Evolutionary conservation across 2,329 filamentous ascomycete genomes (phyloP).

Genomic region (Gnomoniopsis smithogilvyi): DNA sequence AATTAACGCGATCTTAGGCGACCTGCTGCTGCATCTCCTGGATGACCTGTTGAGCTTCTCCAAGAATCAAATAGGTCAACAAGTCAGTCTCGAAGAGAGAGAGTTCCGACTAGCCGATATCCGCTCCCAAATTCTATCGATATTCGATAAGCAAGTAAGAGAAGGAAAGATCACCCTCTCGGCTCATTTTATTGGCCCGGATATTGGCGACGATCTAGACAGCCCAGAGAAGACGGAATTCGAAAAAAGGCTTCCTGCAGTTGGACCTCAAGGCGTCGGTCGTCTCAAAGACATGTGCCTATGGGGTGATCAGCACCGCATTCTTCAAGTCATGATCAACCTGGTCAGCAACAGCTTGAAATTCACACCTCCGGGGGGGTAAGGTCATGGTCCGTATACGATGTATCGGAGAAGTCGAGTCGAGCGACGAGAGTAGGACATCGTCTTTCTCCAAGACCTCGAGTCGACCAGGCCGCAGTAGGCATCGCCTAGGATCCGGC

Average conservation of each 20-base stretch:
- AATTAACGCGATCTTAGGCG: constrained; percentile 36
- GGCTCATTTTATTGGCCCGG: constrained; percentile 65
- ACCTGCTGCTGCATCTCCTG: constrained; percentile 78
- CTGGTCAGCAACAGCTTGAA: constrained; percentile 89
- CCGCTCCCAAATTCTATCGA: constrained; percentile 75
- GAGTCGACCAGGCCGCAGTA: constrained; percentile 36
- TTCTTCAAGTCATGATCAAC: constrained; percentile 91
- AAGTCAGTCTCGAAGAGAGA: constrained; percentile 75
- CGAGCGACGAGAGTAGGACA: constrained; percentile 42
- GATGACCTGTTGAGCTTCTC: constrained; percentile 91
- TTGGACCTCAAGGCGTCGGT: constrained; percentile 64
- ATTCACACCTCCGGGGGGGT: constrained; percentile 77
- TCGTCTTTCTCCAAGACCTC: constrained; percentile 52
- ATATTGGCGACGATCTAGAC: constrained; percentile 27
- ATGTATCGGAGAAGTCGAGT: constrained; percentile 62
- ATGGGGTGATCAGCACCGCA: constrained; percentile 90
- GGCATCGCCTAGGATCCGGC: constrained; percentile 44
- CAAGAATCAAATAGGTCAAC: constrained; percentile 90
- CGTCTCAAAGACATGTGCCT: constrained; percentile 80
- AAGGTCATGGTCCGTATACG: constrained; percentile 73
- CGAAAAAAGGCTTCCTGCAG: constrained; percentile 47
- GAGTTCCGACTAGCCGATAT: constrained; percentile 86
- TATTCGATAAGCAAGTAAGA: constrained; percentile 85
- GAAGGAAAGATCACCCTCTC: constrained; percentile 73
- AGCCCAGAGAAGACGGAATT: constrained; percentile 30